Conservation (phyloP, 2,329 filamentous ascomycete genomes). For the Onygenales sp. region DNA sequence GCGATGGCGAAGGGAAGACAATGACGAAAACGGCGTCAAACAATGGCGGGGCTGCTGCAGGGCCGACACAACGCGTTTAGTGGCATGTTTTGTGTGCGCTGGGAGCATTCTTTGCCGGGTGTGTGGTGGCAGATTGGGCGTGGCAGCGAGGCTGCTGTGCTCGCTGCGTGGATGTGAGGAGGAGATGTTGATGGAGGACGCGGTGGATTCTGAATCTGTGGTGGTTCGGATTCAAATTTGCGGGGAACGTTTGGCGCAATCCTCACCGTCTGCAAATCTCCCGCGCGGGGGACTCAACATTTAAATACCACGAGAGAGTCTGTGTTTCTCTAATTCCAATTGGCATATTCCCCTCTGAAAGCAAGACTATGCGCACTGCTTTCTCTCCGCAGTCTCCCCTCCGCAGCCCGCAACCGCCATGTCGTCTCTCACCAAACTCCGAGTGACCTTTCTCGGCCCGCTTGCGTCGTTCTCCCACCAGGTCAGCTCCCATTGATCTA, state of each 20-base stretch:
- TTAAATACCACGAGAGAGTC: too few species aligned
- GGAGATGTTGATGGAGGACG: too few species aligned
- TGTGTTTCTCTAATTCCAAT: neutral
- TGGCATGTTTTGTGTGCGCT: too few species aligned
- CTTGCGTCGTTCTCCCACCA: slow-evolving; percentile 61
- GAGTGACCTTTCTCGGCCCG: slow-evolving; percentile 52
- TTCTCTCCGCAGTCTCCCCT: neutral
- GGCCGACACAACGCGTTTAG: neutral
- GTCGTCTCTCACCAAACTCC: slow-evolving; percentile 8
- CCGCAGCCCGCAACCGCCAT: neutral
- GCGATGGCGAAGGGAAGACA: slow-evolving; percentile 28
- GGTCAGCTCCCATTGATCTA: slow-evolving; percentile 31
- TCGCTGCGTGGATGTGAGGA: too few species aligned
- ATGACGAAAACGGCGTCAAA: neutral
- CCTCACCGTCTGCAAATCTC: too few species aligned
- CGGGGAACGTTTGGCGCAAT: too few species aligned
- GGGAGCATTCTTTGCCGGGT: too few species aligned
- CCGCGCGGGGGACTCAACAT: too few species aligned
- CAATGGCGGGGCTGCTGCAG: neutral
- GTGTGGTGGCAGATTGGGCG: too few species aligned
- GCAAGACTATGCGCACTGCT: neutral
- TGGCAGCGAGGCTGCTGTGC: too few species aligned
- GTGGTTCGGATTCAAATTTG: too few species aligned
- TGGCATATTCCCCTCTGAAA: neutral
- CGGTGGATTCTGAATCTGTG: too few species aligned